Evolutionary conservation across 2,329 filamentous ascomycete species (phyloP), one percentile per base, ranked within the genome.

Genomic region (Neocatenulostroma microsporum): DNA sequence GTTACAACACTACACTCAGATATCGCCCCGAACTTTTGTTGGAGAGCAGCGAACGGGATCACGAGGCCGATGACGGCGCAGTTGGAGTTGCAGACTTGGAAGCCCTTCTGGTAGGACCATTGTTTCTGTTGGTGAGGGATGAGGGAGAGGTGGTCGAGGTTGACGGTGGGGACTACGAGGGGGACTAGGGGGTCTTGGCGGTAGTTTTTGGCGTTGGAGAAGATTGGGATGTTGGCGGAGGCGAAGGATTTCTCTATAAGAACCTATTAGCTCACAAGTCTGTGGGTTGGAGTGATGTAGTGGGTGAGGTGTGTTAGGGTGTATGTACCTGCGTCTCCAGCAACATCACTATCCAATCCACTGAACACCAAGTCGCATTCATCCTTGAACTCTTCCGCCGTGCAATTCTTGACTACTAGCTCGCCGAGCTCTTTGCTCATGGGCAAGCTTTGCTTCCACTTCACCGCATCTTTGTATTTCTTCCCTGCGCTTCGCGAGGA

Each of bases 171-270:
- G 7, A 96, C 88, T 47, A 96, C 84, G 56, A 96, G 79, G 9
- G 91, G 91, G 2, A 95, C 87, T 32, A 89, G 71, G 13, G 87
- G 86, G 60, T 94, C 81, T 59, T 82, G 82, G 53, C 91, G 83
- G 73, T 94, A 86, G 75, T 95, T 96, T 67, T 95, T 95, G 34
- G 91, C 88, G 63, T 96, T 98, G 54, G 87, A 94, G 70, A 98
- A 96, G 60, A 95, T 83, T 54, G 85, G 79, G 34, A 95, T 78
- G 56, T 94, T 80, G 43, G 86, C 81, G 58, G 82, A 82, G 56
- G 94, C 74, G 63, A 96, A 96, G 50, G 84, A 84, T 75, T 84
- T 84, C 64, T 96, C 88, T 88, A 44, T 12, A n/a, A n/a, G n/a
- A n/a, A n/a, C n/a, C n/a, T n/a, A n/a, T n/a, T n/a, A n/a, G n/a